Percentiles rank a stretch among this genome's conserved stretches.
phyloP scores from a whole-genome alignment of 129 eudicot genomes.

The Ambrosia trifida region DNA sequence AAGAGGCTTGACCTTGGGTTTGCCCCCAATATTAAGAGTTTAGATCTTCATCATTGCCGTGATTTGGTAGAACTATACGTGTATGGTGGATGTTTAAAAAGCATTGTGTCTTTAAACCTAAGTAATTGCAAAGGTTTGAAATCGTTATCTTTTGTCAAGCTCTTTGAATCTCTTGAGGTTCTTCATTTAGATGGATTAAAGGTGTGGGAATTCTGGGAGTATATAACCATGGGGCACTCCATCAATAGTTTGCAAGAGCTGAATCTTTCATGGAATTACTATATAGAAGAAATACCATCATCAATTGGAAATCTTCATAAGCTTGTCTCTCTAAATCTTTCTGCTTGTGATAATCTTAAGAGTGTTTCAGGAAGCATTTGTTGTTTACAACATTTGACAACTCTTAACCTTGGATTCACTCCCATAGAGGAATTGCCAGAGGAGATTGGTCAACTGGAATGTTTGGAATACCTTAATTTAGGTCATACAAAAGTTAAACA shows the following conservation, averaged over 20 bases:
- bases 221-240: neutral
- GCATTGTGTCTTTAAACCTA: too few relatives aligned
- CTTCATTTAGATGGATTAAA: neutral
- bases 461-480: neutral
- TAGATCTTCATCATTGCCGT: neutral
- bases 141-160: neutral
- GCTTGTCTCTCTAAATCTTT: too few relatives aligned
- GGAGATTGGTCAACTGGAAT: neutral
- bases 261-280: too few relatives aligned
- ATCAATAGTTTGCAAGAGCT: neutral
- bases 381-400: neutral
- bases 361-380: neutral
- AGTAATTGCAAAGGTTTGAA: neutral
- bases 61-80: neutral
- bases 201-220: neutral
- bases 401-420: neutral
- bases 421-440: neutral
- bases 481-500: neutral
- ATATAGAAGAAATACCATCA: neutral
- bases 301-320: conserved; percentile 14
- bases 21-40: neutral
- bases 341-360: neutral
- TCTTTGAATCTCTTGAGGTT: neutral
- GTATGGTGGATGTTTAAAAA: neutral
- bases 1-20: conserved; percentile 1